Base-by-base conservation (phyloP, 2,329 filamentous ascomycete genomes). In the Cladosporium sp. region DNA sequence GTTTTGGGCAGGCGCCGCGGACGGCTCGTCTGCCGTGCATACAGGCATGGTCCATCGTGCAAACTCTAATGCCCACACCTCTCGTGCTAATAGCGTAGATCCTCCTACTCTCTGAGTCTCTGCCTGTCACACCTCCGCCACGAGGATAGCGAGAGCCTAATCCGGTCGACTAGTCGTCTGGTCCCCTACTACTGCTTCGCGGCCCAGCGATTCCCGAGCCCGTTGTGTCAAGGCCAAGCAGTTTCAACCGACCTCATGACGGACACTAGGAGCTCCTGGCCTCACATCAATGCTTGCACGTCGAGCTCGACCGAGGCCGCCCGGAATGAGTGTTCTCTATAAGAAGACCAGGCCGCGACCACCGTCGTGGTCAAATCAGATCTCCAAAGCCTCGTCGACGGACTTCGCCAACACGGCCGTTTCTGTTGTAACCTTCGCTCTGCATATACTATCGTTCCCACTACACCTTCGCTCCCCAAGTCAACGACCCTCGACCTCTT, bases 391-490 rank as follows among this genome's bases (percentile, higher is more conserved):
- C 10, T 3, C 17, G 8, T 35, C 50, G 22, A 34, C 17, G 13
- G 19, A 45, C 25, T 40, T 35, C 25, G 15, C 20, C 51, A 42
- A 25, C 13, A 19, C 50, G 39, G 32, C 52, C 47, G 32, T 45
- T 15, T 40, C 35, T 37, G 52, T 55, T 47, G 20, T 9, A 39
- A 55, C 40, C 47, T 37, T 55, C 52, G 52, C 52, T 55, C n/a
- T 22, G 20, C 12, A 47, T 40, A 32, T 19, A 51, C 34, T 20
- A 39, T 51, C 48, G 48, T 37, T 51, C 48, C 12, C 28, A 32
- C n/a, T 10, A 32, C 24, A 45, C 42, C 22, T 25, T 45, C 42
- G 42, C 42, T 44, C 45, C 15, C 17, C 36, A 32, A 8, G 2
- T 19, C 13, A 25, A 45, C 51, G 17, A 42, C 28, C 17, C 35